A percentile compares a stretch with the other conserved stretches of the same genome.
Conservation (phyloP, 2,329 filamentous ascomycete species). For the Endothia cerciana region DNA sequence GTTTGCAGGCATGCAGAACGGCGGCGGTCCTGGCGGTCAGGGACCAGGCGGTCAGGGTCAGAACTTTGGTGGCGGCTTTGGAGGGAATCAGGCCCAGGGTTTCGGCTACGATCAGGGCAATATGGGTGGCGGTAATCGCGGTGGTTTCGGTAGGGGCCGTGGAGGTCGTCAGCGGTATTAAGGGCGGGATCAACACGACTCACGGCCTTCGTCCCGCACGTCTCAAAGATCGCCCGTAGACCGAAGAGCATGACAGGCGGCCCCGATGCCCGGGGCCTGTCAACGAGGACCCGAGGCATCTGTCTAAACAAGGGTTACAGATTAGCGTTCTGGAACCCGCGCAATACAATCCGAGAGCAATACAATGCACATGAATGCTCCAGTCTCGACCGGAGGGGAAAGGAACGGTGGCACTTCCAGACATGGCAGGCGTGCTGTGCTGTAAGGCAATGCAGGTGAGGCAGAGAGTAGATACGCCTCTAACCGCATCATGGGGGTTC, state of each 20-base stretch:
- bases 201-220: not conserved
- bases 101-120: conserved; percentile 53
- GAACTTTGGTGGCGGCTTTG: conserved; percentile 56
- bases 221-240: not conserved
- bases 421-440: too few species aligned
- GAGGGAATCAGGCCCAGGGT: conserved; percentile 55
- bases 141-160: conserved; percentile 37
- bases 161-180: conserved; percentile 35
- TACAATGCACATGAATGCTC: too few species aligned
- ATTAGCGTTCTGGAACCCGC: too few species aligned
- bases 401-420: too few species aligned
- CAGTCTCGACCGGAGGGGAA: too few species aligned
- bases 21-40: conserved; percentile 44
- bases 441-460: too few species aligned
- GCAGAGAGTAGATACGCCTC: too few species aligned
- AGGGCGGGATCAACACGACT: not conserved
- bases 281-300: not conserved
- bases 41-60: conserved; percentile 56
- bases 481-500: too few species aligned
- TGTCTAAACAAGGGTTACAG: too few species aligned
- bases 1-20: conserved; percentile 61
- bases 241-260: not conserved
- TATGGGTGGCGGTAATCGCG: conserved; percentile 45
- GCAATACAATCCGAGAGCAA: too few species aligned
- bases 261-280: not conserved